phyloP scores from a whole-genome alignment of 805 yeast species.

The Suhomyces sp. region DNA sequence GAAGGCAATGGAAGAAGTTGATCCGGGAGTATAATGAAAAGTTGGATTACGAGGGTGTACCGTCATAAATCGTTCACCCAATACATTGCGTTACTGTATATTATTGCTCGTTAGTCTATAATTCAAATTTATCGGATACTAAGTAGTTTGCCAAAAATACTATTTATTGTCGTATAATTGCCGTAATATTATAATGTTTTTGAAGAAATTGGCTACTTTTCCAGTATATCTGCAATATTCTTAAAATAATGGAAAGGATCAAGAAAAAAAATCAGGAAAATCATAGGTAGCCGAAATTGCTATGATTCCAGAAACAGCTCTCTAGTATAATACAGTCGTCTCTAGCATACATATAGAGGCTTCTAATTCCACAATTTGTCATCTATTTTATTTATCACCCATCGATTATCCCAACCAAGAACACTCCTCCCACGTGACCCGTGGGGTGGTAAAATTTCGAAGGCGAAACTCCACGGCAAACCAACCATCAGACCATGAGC shows the following conservation, averaged over 20 bases:
- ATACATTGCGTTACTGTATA: neutral
- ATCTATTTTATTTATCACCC: neutral
- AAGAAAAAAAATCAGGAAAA: neutral
- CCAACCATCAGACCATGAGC: constrained; percentile 25
- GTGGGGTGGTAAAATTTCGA: neutral
- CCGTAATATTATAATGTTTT: too few species aligned
- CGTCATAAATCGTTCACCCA: constrained; percentile 50
- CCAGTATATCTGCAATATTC: too few species aligned
- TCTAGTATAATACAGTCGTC: neutral
- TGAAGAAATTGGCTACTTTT: neutral
- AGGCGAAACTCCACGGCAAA: neutral
- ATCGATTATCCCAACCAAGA: neutral
- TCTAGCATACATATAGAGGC: neutral
- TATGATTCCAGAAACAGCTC: neutral
- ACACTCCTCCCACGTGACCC: neutral
- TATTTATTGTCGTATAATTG: too few species aligned
- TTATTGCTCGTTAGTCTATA: too few species aligned
- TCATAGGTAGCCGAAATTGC: neutral
- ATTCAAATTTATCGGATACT: neutral
- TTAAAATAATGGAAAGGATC: too few species aligned
- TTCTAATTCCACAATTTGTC: neutral
- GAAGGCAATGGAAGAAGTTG: constrained; percentile 58
- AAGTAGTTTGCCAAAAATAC: neutral
- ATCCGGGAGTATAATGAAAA: constrained; percentile 53
- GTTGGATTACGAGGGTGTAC: constrained; percentile 82